Conservation (phyloP, 2,329 filamentous ascomycete species). For the Fusarium bulbicola region DNA sequence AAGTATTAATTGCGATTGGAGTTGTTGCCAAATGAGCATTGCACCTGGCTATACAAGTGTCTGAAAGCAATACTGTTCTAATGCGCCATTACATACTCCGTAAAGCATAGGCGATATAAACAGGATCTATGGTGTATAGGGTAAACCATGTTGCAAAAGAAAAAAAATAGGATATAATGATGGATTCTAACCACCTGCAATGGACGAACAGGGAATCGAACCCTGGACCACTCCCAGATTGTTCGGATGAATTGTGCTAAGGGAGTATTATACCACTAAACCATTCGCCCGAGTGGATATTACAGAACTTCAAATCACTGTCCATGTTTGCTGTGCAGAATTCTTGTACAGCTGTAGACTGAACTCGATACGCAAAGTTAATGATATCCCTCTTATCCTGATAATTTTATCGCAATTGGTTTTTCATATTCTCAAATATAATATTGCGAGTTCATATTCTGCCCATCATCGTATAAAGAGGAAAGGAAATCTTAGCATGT, state of each 20-base stretch:
- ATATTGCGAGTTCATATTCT: neutral
- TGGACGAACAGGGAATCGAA: conserved; percentile 47
- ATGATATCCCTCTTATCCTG: neutral
- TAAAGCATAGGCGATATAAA: neutral
- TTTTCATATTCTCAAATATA: neutral
- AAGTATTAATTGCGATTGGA: neutral
- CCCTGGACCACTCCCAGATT: conserved; percentile 45
- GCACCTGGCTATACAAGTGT: neutral
- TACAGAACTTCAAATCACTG: fast-evolving
- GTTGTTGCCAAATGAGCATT: neutral
- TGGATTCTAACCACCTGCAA: conserved; percentile 32
- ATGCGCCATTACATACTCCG: too few relatives aligned
- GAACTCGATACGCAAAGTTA: neutral
- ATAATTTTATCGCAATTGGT: neutral
- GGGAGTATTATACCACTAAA: conserved; percentile 48
- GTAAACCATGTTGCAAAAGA: neutral
- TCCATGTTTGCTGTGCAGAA: neutral
- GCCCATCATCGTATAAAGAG: neutral
- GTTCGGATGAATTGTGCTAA: conserved; percentile 40
- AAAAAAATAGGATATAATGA: conserved; percentile 18
- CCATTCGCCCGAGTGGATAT: conserved; percentile 41
- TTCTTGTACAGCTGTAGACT: neutral
- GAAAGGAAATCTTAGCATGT: neutral
- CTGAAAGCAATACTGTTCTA: neutral
- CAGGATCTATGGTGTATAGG: neutral